Conservation (phyloP, 768 basidiomycete genomes). For the Cystobasidium onofrii region DNA sequence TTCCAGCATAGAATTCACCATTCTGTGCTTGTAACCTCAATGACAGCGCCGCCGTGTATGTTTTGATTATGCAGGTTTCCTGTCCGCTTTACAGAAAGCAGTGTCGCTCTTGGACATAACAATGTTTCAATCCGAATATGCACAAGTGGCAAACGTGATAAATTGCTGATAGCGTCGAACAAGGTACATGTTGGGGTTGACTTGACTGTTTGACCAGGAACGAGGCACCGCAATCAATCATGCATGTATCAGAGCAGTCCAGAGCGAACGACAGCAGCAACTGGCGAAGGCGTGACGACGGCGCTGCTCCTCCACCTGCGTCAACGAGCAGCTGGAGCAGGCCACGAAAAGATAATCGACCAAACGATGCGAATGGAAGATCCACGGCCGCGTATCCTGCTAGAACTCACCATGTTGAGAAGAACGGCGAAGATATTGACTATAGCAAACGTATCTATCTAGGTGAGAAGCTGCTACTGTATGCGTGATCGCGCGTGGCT, state of each 20-base stretch:
- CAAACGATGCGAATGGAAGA: not conserved
- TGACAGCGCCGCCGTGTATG: no score
- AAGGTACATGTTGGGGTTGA: not conserved
- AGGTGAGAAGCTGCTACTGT: not conserved
- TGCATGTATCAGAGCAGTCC: not conserved
- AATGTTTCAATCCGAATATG: no score
- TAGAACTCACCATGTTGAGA: not conserved
- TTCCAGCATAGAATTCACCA: no score
- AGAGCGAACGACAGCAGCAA: not conserved
- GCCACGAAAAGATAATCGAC: not conserved
- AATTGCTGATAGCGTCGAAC: no score
- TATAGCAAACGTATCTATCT: constrained; percentile 20
- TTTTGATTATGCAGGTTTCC: no score
- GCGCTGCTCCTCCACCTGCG: not conserved
- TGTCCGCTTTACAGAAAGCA: no score
- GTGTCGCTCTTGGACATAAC: no score
- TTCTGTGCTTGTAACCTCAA: no score
- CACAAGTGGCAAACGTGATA: no score
- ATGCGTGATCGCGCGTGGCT: not conserved
- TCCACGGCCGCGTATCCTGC: not conserved
- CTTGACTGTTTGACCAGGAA: not conserved
- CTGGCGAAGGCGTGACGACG: not conserved
- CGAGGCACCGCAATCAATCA: not conserved
- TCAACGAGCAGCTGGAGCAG: not conserved
- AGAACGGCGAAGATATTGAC: not conserved